Evolutionary conservation across 345 rosid species (phyloP), one percentile per base, ranked within the genome.

Genomic region (Citrus cavaleriei): DNA sequence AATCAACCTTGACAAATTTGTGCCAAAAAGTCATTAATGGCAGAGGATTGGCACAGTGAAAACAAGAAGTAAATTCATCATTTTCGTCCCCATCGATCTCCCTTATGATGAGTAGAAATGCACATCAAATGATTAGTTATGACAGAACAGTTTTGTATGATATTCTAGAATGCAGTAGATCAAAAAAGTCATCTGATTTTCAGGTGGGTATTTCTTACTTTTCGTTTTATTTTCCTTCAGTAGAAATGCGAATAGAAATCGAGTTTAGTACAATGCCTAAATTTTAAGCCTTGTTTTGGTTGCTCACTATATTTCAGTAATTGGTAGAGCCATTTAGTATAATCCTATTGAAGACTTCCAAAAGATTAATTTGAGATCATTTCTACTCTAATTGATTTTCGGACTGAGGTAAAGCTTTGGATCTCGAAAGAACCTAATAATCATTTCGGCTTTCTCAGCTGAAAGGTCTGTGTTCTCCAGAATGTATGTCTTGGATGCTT

Each of bases 391-490:
- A 77, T 81, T 83, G 88, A 93, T 74, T 85, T 89, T 93, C 65
- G 95, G 91, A 80, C 86, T 54, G 35, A 89, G 88, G 84, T 93
- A 91, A 79, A 91, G 85, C 78, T 92, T 84, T 16, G 98, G 89
- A 80, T 96, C 97, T 76, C 90, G 86, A 84, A 94, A 92, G 80
- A 96, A 94, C 83, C 85, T 87, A 14, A 82, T 42, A 73, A 95
- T 81, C 25, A 27, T 85, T 70, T 89, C 93, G 35, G 94, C 97
- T 84, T 96, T 96, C 37, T 91, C 92, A 27, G 89, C 84, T 32
- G 97, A 96, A 61, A 92, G 97, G 82, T 96, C 98, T 7, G 97
- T 94, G 84, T 85, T 91, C 72, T 91, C 95, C 80, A 93, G 46
- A 78, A 96, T 88, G 61, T 77, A 71, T 81, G 89, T 92, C 88